Evolutionary conservation across 1,284 basidiomycete genomes (phyloP), one percentile per base, ranked within the genome.

Genomic region (Puccinia coronata): DNA sequence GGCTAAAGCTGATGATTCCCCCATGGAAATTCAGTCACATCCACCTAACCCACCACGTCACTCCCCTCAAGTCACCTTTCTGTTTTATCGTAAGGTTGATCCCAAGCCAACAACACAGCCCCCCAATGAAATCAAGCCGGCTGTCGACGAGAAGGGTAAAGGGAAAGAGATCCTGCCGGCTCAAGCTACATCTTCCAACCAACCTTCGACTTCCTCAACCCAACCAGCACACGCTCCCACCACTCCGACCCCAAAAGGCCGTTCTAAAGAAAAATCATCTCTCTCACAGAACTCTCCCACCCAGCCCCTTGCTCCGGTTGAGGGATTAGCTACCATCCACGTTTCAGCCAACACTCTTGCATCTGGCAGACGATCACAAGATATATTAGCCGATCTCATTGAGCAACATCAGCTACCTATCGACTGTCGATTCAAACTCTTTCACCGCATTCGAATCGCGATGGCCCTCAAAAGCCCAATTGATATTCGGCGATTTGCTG

Each of bases 401-500:
- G 91, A 93, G 84, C 87, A 87, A n/a, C 89, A 94, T 85, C 87
- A 89, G 51, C 89, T 98, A 55, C 92, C 95, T 18, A 90, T 92
- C 31, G 90, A 92, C 59, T 94, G 96, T 86, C 93, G 92, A 84
- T 96, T 95, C 84, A 93, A 95, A 85, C 88, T 98, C 5, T 89
- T 97, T 83, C 95, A 93, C 87, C 92, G 93, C 81, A 92, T 96
- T 82, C 91, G 96, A 75, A 88, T 93, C 63, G 92, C 94, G 8
- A 89, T 90, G 82, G 90, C 90, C 2, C 87, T 95, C 71, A 88
- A 89, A 18, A 88, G 89, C 53, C 89, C 89, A 11, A 88, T 90
- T 80, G 89, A 90, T 72, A 91, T 96, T 69, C 91, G 92, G 85
- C 92, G 95, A 86, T 89, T 98, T 63, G 89, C 97, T 49, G 88